Evolutionary conservation across 805 yeast species (phyloP), one percentile per base, ranked within the genome.

Genomic region (Candida adriatica): DNA sequence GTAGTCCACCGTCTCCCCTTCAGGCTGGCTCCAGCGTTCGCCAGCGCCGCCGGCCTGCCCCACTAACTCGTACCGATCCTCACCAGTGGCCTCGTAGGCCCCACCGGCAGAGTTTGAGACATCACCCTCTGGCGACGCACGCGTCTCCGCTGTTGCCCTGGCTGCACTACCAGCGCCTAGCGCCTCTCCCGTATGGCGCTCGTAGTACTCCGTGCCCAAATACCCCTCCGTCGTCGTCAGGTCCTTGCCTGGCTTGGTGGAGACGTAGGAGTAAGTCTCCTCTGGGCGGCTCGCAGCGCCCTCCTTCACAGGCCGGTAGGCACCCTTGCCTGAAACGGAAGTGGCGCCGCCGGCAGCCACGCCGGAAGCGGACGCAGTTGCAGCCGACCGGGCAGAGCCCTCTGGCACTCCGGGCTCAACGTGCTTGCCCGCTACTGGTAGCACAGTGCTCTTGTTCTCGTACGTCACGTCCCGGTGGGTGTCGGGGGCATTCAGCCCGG

Each of bases 401-500:
- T 34, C 37, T 16, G 51, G 42, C 21, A 46, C 47, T 13, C 48
- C 46, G 19, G 41, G 35, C 6, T 32, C 34, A 24, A 26, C 15
- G 29, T 37, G 38, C 15, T 31, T 21, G 11, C 34, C 27, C 10
- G 42, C 39, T 21, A 47, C 44, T 13, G 53, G 53, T 8, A 41
- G 20, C 11, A 38, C 44, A 22, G 50, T 46, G 19, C 42, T 38
- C 42, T 48, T 48, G 26, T 41, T 48, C 33, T 48, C 53, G 32
- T 16, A 43, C 9, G 35, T 30, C 13, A 16, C 23, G n/a, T 14
- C 11, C 15, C 30, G n/a, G 17, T 30, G 20, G 14, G 25, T 19
- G 24, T 30, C 14, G 4, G 26, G 31, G 5, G 42, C 35, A 22
- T 43, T 43, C 4, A 21, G 33, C 16, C 45, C 45, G 6, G 40